Percentiles rank a stretch among this genome's conserved stretches.
Conservation (phyloP, 108 stramenopile genomes). For the Nannochloropsis salina region DNA sequence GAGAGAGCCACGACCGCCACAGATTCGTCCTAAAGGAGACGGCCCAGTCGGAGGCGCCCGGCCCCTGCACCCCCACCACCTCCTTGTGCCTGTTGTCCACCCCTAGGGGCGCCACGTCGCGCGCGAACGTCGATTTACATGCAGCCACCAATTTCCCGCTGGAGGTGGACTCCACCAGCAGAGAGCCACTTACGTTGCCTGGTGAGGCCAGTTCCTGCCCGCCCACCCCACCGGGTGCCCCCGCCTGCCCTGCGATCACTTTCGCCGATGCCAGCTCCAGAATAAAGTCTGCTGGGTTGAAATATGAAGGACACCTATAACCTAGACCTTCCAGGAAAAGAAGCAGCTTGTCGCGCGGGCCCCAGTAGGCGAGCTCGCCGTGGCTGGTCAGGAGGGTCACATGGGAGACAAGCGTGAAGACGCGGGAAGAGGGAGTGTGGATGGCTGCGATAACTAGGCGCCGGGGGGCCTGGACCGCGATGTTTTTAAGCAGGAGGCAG, state of each 20-base stretch:
- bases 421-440: constrained; percentile 43
- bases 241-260: neutral
- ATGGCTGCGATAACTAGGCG: constrained; percentile 38
- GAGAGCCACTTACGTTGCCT: neutral
- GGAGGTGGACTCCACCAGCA: constrained; percentile 5
- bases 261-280: constrained; percentile 21
- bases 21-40: neutral
- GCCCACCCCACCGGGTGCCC: neutral
- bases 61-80: neutral
- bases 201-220: neutral
- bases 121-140: neutral
- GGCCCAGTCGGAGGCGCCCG: neutral
- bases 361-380: constrained; percentile 32
- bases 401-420: constrained; percentile 30
- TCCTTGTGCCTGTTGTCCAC: neutral
- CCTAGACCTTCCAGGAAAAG: constrained; percentile 15
- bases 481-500: constrained; percentile 53
- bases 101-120: neutral
- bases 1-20: neutral
- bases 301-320: neutral
- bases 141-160: neutral
- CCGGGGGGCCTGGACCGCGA: constrained; percentile 46
- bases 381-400: constrained; percentile 27
- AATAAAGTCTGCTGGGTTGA: constrained; percentile 19
- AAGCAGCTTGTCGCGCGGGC: constrained; percentile 20